Conservation (phyloP, 176 grass and related monocot genomes). For the Musa acuminata region DNA sequence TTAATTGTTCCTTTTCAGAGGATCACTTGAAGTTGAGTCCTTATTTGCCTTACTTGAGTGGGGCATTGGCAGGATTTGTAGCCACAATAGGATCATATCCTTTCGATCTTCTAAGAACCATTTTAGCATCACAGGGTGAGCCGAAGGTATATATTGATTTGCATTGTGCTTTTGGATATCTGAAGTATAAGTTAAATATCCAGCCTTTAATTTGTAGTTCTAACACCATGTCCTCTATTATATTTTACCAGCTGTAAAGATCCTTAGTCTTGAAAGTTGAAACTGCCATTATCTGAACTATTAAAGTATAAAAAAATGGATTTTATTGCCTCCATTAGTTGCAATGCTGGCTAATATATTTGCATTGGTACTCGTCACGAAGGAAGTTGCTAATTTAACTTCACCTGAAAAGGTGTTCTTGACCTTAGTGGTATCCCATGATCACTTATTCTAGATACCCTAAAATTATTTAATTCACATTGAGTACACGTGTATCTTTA, state of each 20-base stretch:
- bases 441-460: too few relatives aligned
- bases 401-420: too few relatives aligned
- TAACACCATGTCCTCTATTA: background rate
- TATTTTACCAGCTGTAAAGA: background rate
- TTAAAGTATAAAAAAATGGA: too few relatives aligned
- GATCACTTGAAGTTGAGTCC: slow-evolving; percentile 86
- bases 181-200: background rate
- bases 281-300: too few relatives aligned
- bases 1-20: slow-evolving; percentile 39
- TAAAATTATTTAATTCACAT: too few relatives aligned
- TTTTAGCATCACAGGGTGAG: slow-evolving; percentile 99
- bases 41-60: slow-evolving; percentile 89
- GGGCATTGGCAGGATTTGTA: slow-evolving; percentile 79
- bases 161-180: background rate
- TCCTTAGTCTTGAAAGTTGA: too few relatives aligned
- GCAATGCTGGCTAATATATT: too few relatives aligned
- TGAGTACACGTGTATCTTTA: too few relatives aligned
- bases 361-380: too few relatives aligned
- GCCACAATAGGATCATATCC: slow-evolving; percentile 93
- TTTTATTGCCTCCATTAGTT: too few relatives aligned
- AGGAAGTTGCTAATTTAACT: too few relatives aligned
- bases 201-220: background rate
- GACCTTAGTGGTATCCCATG: too few relatives aligned
- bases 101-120: slow-evolving; percentile 92
- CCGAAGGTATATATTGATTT: slow-evolving; percentile 61